A percentile compares a stretch with the other conserved stretches of the same genome.
These are phyloP conservation scores for Fusarium burgessii DNA, from an alignment of 2,329 filamentous ascomycete species.

Conservation along the genomic window DNA sequence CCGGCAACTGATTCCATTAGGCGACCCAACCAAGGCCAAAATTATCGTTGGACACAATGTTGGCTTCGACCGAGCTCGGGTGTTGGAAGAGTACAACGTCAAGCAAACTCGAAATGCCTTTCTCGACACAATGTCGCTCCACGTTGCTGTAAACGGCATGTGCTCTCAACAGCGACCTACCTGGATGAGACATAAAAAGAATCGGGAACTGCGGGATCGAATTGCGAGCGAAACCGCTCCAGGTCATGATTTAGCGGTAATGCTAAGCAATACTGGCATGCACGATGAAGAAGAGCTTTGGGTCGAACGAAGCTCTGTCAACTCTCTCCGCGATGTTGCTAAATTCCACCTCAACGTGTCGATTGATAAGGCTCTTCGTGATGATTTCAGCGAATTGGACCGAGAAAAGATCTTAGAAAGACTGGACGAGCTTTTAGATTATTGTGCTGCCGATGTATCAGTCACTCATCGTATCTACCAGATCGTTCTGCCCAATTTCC, in stretches of 20 bases:
- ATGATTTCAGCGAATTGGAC: conserved; percentile 87
- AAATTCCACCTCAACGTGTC: conserved; percentile 94
- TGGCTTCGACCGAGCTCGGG: conserved; percentile 90
- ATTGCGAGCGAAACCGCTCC: conserved; percentile 75
- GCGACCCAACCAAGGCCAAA: conserved; percentile 77
- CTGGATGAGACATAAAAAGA: conserved; percentile 98
- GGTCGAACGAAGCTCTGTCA: conserved; percentile 94
- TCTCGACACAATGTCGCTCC: conserved; percentile 96
- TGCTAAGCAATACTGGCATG: conserved; percentile 74
- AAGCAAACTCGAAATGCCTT: conserved; percentile 87
- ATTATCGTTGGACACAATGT: conserved; percentile 95
- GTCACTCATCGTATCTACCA: conserved; percentile 95
- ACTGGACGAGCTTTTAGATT: conserved; percentile 87
- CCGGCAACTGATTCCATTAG: conserved; percentile 87
- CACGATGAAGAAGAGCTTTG: conserved; percentile 95
- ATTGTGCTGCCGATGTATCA: conserved; percentile 93
- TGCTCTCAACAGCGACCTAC: conserved; percentile 95
- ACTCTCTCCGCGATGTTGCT: conserved; percentile 94
- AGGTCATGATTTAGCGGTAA: conserved; percentile 75
- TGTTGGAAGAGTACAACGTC: conserved; percentile 89
- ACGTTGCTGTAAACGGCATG: conserved; percentile 99
- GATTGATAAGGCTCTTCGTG: conserved; percentile 88
- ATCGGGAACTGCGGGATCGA: conserved; percentile 83
- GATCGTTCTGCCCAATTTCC: conserved; percentile 90
- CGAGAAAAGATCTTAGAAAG: conserved; percentile 76